phyloP scores from a whole-genome alignment of 164 flowering plant species.

The Hamamelis virginiana region DNA sequence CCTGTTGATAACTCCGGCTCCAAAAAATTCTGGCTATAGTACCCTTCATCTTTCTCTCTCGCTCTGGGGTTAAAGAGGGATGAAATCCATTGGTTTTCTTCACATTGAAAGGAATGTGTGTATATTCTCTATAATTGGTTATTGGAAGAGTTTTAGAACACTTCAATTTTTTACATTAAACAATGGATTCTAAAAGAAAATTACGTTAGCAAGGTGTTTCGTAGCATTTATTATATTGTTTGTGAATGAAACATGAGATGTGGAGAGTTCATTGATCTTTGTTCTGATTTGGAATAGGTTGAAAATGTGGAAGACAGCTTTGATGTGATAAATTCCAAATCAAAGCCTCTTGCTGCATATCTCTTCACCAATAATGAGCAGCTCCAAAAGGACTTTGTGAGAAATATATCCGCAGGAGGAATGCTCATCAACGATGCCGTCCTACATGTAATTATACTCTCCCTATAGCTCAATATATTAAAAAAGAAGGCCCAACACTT shows the following conservation, averaged over 20 bases:
- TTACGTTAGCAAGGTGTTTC: background rate
- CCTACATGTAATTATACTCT: slow-evolving; percentile 49
- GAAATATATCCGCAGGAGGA: slow-evolving; percentile 67
- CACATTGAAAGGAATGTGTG: too few species aligned
- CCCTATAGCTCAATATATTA: background rate
- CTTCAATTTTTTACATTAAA: background rate
- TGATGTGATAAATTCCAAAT: slow-evolving; percentile 48
- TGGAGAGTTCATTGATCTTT: background rate
- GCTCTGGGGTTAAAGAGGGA: too few species aligned
- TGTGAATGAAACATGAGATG: background rate
- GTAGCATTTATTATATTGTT: background rate
- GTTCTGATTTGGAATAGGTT: slow-evolving; percentile 40
- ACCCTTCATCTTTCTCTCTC: too few species aligned
- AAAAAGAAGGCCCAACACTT: background rate
- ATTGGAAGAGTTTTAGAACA: background rate
- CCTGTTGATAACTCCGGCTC: too few species aligned
- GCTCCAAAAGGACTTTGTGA: slow-evolving; percentile 56
- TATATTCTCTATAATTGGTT: too few species aligned
- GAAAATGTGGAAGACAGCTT: slow-evolving; percentile 67
- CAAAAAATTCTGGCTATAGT: too few species aligned
- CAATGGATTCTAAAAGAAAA: background rate
- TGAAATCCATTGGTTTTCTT: too few species aligned
- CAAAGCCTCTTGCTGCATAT: slow-evolving; percentile 87
- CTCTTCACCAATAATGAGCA: slow-evolving; percentile 62
- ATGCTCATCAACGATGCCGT: slow-evolving; percentile 64